Base-by-base conservation (phyloP, 495 filamentous ascomycete genomes). In the Penicillium verhagenii region DNA sequence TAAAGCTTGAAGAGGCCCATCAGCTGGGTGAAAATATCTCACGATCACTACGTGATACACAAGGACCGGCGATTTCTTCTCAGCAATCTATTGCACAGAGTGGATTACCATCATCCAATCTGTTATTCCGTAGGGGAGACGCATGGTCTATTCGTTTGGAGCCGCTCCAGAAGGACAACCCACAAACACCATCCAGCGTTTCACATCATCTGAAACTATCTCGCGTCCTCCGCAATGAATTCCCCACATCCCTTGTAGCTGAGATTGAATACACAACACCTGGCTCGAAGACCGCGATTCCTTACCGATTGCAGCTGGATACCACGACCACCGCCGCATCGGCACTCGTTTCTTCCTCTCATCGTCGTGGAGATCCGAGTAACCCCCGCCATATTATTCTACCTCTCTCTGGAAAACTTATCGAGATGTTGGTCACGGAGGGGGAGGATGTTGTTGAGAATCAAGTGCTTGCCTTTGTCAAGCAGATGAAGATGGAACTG, bases 401-500 rank as follows among this genome's bases (percentile, higher is more conserved):
- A 6, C 83, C 83, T 1, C 73, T 86, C 8, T 75, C 81, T 0
- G 83, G 83, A 0, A 83, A 80, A 53, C 55, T 86, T 11, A 76
- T 84, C 8, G 83, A 86, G 69, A 64, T 86, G 1, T 54, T 79
- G 7, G 80, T 86, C 2, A 65, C 75, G 5, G 72, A 77, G 14
- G 82, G 82, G 0, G 80, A 86, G 52, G 49, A 64, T 24, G 65
- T 86, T 0, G 72, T 64, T 8, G 68, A 78, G 44, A 75, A 79
- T 23, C 79, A 85, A 56, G 77, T 81, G 0, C 66, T 86, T n/a
- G 82, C 79, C 26, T 80, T 86, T 21, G 74, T 86, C 21, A 78
- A 82, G 61, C 83, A 86, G 68, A 86, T 86, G 82, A 86, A 86
- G 69, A 86, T 86, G 83, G 82, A 86, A 63, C 63, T 86, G 13